Base-by-base conservation (phyloP, 192 early-diverging fungal species). In the Diversispora epigaea region DNA sequence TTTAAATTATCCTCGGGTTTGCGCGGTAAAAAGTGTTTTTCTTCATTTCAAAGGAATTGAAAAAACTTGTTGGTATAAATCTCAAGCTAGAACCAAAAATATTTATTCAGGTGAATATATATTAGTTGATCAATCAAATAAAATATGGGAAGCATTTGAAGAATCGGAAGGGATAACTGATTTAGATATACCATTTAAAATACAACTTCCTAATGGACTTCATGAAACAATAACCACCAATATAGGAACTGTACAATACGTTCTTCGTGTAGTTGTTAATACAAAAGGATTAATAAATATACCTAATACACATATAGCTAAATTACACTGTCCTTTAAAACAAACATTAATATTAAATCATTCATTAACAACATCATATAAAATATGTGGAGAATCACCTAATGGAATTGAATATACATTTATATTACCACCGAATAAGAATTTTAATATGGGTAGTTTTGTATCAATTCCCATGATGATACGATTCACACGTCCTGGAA, bases 341-440 rank as follows among this genome's bases (percentile, higher is more conserved):
- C 32, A 41, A 0, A 73, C 44, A 32, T 8, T 73, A 4, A 41
- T 47, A 25, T 45, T 73, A 11, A 45, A 73, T 60, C 45, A 63
- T 50, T 21, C 56, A 17, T 39, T 22, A 5, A n/a, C 14, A n/a
- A 4, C 71, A 12, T 44, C 71, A 25, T 73, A 45, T 19, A 73
- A 73, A 62, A 8, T 73, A 62, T 39, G 45, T n/a, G 71, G 71
- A 11, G 46, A 63, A 73, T 49, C 58, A 14, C 71, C 21, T 1
- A 73, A 14, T 46, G 73, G 61, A 25, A 14, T 75, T 46, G 73
- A 75, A 25, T 75, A 75, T 65, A 65, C 61, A 3, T 54, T 75
- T 19, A 19, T 75, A 11, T 75, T 75, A 75, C 73, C 73, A 17
- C 73, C 73, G 25, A 64, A 64, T 55, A 75, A 75, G 52, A 32